Evolutionary conservation across 1,284 basidiomycete genomes (phyloP), one percentile per base, ranked within the genome.

Genomic region (Sanguinoderma infundibulare): DNA sequence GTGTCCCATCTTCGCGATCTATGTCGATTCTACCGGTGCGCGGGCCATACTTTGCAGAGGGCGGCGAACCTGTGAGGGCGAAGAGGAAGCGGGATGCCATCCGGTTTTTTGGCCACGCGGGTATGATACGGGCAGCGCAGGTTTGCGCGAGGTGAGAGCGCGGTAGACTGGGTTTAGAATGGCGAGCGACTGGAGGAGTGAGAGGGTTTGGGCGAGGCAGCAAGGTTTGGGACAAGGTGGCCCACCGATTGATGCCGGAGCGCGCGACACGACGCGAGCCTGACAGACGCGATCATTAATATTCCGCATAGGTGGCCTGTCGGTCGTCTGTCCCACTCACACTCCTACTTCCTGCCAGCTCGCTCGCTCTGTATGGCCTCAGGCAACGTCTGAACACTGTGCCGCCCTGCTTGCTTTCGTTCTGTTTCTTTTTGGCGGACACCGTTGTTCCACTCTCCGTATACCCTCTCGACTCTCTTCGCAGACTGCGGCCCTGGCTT

Each of bases 41-140:
- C n/a, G 69, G 69, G 6, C 58, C 64, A 55, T 67, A 70, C 26
- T 65, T 63, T 7, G 40, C 26, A 12, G 53, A 12, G 22, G 57
- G 6, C 22, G 53, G n/a, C 1, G 53, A 14, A 15, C 15, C 24
- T 3, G 40, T 42, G 20, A 53, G 55, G n/a, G 42, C n/a, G 38
- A 66, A 66, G 2, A 66, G 38, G 22, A 60, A 15, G 10, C 14
- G 42, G n/a, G 35, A 3, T 7, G 62, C 26, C 65, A 66, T 66
- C 28, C n/a, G n/a, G 47, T 35, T 1, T 38, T 38, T 10, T 35
- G 55, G 20, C 38, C 55, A 44, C 55, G 60, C 12, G 24, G 14
- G 22, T 10, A 20, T 24, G 12, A 0, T 56, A 58, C 60, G 28
- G 50, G 60, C 62, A 62, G 28, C 34, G 32, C 35, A 34, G 32